Percentiles rank a stretch among this genome's conserved stretches.
Conservation (phyloP, 2,329 filamentous ascomycete genomes). For the Ophiostoma angusticollis region DNA sequence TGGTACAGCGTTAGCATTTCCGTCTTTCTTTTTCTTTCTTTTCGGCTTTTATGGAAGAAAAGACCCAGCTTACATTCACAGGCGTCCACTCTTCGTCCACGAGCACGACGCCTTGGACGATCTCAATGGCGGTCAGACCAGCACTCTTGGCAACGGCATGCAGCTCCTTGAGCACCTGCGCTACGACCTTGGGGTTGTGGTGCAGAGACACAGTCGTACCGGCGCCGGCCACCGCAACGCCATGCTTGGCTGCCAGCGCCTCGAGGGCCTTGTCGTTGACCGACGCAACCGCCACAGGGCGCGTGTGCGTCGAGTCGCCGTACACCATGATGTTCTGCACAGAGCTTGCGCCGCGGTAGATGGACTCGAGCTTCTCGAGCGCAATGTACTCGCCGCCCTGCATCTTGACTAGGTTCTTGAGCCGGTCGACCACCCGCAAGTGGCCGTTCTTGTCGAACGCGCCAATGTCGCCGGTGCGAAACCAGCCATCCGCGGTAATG, state of each 20-base stretch:
- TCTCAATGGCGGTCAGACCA: constrained; percentile 58
- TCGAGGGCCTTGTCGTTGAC: constrained; percentile 51
- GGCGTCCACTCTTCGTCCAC: constrained; percentile 84
- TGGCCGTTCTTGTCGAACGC: constrained; percentile 72
- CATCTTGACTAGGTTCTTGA: constrained; percentile 98
- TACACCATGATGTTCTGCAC: constrained; percentile 83
- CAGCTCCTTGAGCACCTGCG: constrained; percentile 53
- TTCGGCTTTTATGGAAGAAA: too few relatives aligned
- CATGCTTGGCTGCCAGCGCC: constrained; percentile 45
- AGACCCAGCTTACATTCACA: constrained; percentile 51
- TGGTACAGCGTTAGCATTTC: constrained; percentile 18
- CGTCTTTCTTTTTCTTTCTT: too few relatives aligned
- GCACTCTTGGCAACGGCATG: constrained; percentile 50
- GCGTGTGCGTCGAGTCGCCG: constrained; percentile 59
- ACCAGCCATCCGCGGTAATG: constrained; percentile 80
- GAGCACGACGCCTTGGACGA: constrained; percentile 62
- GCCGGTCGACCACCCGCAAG: constrained; percentile 79
- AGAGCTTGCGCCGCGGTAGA: constrained; percentile 69
- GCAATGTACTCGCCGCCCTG: constrained; percentile 94
- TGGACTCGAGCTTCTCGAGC: constrained; percentile 84
- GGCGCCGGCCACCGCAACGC: constrained; percentile 28
- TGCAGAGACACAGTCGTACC: constrained; percentile 39
- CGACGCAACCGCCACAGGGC: constrained; percentile 70
- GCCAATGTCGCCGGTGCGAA: constrained; percentile 92
- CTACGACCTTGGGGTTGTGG: constrained; percentile 50